Base-by-base conservation (phyloP, 495 filamentous ascomycete species). In the Lophiostoma macrostomum region DNA sequence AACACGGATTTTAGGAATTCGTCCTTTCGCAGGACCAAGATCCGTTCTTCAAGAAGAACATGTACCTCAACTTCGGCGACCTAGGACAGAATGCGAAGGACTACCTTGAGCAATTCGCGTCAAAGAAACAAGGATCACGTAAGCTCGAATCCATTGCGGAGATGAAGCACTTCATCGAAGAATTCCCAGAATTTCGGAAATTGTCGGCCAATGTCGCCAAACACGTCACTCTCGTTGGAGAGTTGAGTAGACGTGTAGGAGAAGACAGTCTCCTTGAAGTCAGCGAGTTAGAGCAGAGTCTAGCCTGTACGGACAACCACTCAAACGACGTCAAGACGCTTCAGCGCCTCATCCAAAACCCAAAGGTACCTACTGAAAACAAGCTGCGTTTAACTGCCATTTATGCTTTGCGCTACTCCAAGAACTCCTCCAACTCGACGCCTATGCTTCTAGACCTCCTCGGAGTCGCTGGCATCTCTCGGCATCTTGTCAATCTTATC, bases 31-130 rank as follows among this genome's bases (percentile, higher is more conserved):
- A 94, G 69, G 94, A 97, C 56, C 94, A 97, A 68, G 93, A 98
- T 64, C 94, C 93, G 0, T 98, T 98, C 73, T 98, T 97, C 73
- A 96, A 96, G 72, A 96, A 95, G 73, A 98, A 98, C 68, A 97
- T 98, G 94, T 98, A 90, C 63, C 83, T 95, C 61, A 98, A 98
- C 63, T 98, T 97, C 68, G 93, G 93, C 34, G 93, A 98, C 58
- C 79, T 98, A 16, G 93, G 93, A 18, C 88, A 93, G 45, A 97
- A 95, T 65, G 96, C 96, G 68, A 97, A 97, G 67, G 91, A 96
- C 53, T 97, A 97, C 67, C 93, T 98, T 52, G 89, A 94, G 67
- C 93, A 96, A 57, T 97, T 96, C 66, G 93, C 96, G 61, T 87
- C 84, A 23, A 96, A 95, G 67, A 95, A 90, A 10, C 86, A 95